A percentile compares a stretch with the other conserved stretches of the same genome.
Conservation (phyloP, 2,329 filamentous ascomycete species). For the Phyllosticta citriasiana region DNA sequence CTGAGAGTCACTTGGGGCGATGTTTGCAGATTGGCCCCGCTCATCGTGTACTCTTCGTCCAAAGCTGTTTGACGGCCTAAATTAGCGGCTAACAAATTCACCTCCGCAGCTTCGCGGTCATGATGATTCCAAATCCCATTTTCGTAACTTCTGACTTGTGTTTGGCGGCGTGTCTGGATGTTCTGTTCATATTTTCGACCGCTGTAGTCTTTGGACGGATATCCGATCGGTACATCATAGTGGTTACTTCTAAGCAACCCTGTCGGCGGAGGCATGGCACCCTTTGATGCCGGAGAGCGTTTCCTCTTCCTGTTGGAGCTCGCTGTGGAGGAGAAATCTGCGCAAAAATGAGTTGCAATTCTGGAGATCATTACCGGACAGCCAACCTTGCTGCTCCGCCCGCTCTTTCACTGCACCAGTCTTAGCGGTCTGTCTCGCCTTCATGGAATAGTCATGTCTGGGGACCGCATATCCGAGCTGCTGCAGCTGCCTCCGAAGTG, state of each 20-base stretch:
- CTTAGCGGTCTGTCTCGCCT: background rate
- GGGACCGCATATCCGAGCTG: conserved; percentile 9
- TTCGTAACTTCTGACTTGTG: background rate
- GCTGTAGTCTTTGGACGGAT: background rate
- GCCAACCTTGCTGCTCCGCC: background rate
- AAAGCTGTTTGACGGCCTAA: too few relatives aligned
- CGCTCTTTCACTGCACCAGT: background rate
- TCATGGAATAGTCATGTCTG: conserved; percentile 1
- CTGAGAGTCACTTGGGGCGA: background rate
- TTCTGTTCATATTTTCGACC: background rate
- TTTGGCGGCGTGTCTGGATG: background rate
- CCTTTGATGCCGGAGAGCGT: background rate
- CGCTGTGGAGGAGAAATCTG: background rate
- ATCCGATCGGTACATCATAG: background rate
- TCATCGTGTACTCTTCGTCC: background rate
- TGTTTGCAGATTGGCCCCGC: background rate
- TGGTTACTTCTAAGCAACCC: background rate
- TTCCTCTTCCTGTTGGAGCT: background rate
- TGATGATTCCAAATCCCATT: background rate
- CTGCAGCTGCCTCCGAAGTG: conserved; percentile 6
- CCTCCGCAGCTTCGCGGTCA: too few relatives aligned
- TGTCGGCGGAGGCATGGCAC: background rate
- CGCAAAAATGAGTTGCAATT: background rate
- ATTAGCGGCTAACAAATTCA: background rate
- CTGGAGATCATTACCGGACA: background rate